Conservation (phyloP, 768 basidiomycete genomes). For the Pleurotus platypus region DNA sequence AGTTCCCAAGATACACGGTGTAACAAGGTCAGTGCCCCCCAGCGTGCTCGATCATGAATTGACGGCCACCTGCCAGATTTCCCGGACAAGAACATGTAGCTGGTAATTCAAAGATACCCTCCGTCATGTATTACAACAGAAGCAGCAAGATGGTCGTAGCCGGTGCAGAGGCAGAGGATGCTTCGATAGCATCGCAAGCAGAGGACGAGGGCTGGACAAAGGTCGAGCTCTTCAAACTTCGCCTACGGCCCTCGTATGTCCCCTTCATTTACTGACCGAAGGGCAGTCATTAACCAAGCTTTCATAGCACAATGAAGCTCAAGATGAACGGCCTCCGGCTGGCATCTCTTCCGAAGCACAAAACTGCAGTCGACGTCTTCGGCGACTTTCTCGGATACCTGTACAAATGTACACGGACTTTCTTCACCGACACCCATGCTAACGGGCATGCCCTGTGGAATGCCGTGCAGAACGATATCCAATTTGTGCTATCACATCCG, state of each 20-base stretch:
- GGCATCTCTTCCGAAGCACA: constrained; percentile 60
- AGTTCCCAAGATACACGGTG: constrained; percentile 77
- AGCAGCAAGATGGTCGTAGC: constrained; percentile 64
- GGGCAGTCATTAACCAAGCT: no score
- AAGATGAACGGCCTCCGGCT: constrained; percentile 85
- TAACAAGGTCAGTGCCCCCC: constrained; percentile 52
- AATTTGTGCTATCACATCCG: constrained; percentile 76
- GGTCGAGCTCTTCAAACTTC: constrained; percentile 81
- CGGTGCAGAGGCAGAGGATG: constrained; percentile 73
- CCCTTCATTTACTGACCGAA: no score
- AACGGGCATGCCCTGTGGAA: constrained; percentile 67
- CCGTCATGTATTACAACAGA: constrained; percentile 70
- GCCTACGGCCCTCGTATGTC: constrained; percentile 50
- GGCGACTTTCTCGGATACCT: constrained; percentile 78
- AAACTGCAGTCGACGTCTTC: constrained; percentile 70
- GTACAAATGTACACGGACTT: constrained; percentile 65
- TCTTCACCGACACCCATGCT: constrained; percentile 83
- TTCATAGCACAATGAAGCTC: constrained; percentile 62
- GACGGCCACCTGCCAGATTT: constrained; percentile 42
- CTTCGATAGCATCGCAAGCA: constrained; percentile 55
- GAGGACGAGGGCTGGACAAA: constrained; percentile 80
- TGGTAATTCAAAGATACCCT: constrained; percentile 81
- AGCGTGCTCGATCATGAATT: no score
- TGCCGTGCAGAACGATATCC: constrained; percentile 64
- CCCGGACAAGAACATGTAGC: constrained; percentile 85